Percentiles rank a stretch among this genome's conserved stretches.
These are phyloP conservation scores for Populus trichocarpa DNA, from an alignment of 441 rosid species.

Conservation along the genomic window DNA sequence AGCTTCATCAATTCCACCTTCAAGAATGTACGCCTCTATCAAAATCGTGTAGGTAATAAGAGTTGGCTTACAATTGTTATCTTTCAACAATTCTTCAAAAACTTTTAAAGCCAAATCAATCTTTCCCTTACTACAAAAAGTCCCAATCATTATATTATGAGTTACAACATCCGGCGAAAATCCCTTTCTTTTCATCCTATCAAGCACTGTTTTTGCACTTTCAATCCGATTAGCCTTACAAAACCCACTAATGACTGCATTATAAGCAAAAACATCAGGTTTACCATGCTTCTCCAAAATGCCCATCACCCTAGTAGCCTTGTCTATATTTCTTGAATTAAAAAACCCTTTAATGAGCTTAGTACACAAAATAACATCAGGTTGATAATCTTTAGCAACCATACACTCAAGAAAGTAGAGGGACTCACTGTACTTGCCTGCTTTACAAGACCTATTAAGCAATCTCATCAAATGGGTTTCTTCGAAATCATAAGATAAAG, in stretches of 20 bases:
- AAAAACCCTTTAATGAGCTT: slow-evolving; percentile 76
- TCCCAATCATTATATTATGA: slow-evolving; percentile 75
- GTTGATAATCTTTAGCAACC: slow-evolving; percentile 55
- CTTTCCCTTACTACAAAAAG: slow-evolving; percentile 64
- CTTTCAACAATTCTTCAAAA: slow-evolving; percentile 55
- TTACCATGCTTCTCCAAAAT: slow-evolving; percentile 66
- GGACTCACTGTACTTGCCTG: slow-evolving; percentile 61
- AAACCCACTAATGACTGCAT: slow-evolving; percentile 73
- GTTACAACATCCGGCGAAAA: slow-evolving; percentile 71
- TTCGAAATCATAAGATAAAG: slow-evolving; percentile 44
- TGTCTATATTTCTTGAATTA: slow-evolving; percentile 44
- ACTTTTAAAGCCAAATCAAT: slow-evolving; percentile 59
- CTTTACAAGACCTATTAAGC: slow-evolving; percentile 51
- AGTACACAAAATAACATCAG: slow-evolving; percentile 67
- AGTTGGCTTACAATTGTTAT: slow-evolving; percentile 53
- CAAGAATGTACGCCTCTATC: slow-evolving; percentile 64
- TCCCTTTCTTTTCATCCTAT: slow-evolving; percentile 66
- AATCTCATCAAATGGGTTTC: slow-evolving; percentile 52
- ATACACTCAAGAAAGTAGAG: slow-evolving; percentile 67
- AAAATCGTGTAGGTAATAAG: slow-evolving; percentile 77
- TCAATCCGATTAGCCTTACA: slow-evolving; percentile 63
- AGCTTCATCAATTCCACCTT: slow-evolving; percentile 53
- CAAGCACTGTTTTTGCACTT: slow-evolving; percentile 49
- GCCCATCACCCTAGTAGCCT: slow-evolving; percentile 70
- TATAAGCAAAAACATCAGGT: slow-evolving; percentile 73